Conservation (phyloP, 371 early-diverging fungal species). For the Apophysomyces elegans region DNA sequence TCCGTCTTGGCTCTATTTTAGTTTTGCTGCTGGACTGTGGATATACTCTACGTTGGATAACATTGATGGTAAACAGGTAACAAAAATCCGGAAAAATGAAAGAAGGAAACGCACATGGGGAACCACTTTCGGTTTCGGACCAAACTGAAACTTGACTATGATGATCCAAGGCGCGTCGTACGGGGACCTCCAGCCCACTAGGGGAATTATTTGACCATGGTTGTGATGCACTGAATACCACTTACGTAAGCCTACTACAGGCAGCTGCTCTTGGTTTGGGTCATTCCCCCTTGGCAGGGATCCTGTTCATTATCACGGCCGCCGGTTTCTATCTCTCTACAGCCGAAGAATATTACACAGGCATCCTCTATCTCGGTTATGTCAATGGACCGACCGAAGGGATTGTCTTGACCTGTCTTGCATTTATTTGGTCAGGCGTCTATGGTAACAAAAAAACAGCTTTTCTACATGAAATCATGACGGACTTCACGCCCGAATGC, state of each 20-base stretch:
- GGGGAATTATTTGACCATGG: conserved; percentile 96
- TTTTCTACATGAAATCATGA: neutral
- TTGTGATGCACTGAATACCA: conserved; percentile 92
- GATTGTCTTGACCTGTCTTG: conserved; percentile 75
- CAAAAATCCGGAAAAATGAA: neutral
- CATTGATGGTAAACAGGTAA: conserved; percentile 91
- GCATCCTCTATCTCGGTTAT: conserved; percentile 88
- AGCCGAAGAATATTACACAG: conserved; percentile 97
- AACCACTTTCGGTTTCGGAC: neutral
- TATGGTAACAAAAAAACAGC: conserved; percentile 35
- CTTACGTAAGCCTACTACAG: conserved; percentile 81
- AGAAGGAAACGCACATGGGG: neutral
- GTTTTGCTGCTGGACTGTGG: conserved; percentile 88
- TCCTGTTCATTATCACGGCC: conserved; percentile 70
- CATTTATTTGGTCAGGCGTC: conserved; percentile 74
- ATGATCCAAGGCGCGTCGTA: conserved; percentile 59
- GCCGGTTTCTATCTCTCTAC: conserved; percentile 91
- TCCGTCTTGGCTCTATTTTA: conserved; percentile 88
- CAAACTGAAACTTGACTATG: neutral
- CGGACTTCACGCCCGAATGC: too few relatives aligned
- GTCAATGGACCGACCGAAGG: conserved; percentile 97
- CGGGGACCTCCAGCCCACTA: conserved; percentile 91
- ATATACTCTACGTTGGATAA: conserved; percentile 96
- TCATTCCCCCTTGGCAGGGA: conserved; percentile 67
- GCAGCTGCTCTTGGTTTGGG: conserved; percentile 85